Percentiles rank a stretch among this genome's conserved stretches.
Conservation (phyloP, 495 filamentous ascomycete species). For the Tuber calosporum region DNA sequence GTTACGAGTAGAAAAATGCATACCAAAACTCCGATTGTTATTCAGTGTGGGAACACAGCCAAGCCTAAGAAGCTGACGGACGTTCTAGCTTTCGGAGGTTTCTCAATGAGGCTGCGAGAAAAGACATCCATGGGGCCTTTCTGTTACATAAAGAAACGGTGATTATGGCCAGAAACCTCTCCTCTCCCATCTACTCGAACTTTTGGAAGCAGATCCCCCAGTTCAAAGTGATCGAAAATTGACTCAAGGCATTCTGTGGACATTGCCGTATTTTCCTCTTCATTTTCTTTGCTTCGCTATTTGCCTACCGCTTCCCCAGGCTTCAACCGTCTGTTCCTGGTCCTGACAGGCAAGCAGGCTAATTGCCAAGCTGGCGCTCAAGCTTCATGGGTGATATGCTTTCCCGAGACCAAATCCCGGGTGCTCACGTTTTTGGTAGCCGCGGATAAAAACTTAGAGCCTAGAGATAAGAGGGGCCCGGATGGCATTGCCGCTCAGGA, state of each 20-base stretch:
- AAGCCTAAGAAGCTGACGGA: not conserved
- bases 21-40: not conserved
- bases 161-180: not conserved
- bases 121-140: not conserved
- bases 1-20: not conserved
- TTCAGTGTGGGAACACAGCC: not conserved
- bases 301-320: not conserved
- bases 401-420: not conserved
- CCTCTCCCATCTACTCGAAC: not conserved
- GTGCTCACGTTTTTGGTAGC: not conserved
- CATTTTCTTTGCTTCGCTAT: not conserved
- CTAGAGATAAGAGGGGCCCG: not conserved
- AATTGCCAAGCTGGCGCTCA: not conserved
- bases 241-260: not conserved
- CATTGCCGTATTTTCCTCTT: not conserved
- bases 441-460: not conserved
- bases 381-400: not conserved
- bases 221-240: not conserved
- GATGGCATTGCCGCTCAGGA: constrained; percentile 4
- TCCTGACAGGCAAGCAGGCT: not conserved
- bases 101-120: not conserved
- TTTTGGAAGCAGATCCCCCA: not conserved
- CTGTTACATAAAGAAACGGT: constrained; percentile 1
- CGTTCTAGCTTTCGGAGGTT: not conserved
- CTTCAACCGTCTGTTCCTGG: not conserved